Conservation (phyloP, 495 filamentous ascomycete species). For the Chaetomidium leptoderma region DNA sequence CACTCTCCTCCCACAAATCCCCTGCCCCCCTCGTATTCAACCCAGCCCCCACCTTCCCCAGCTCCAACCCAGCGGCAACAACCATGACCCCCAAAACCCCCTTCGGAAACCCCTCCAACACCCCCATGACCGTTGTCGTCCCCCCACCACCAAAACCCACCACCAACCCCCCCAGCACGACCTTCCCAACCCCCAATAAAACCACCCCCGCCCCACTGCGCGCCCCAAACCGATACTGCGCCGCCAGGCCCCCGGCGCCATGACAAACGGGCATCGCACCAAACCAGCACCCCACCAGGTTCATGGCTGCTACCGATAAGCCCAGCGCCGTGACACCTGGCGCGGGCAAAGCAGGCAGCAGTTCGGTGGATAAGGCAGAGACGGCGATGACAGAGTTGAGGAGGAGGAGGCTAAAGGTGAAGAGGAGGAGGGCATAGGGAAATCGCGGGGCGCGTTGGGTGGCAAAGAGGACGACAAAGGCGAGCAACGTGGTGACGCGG, state of each 20-base stretch:
- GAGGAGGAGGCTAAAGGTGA: conserved; percentile 59
- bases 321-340: conserved; percentile 64
- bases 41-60: conserved; percentile 76
- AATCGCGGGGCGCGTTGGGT: conserved; percentile 56
- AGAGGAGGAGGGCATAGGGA: conserved; percentile 72
- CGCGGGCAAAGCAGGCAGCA: conserved; percentile 50
- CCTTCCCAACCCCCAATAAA: conserved; percentile 70
- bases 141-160: too few species aligned
- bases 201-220: conserved; percentile 80
- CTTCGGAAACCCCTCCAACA: conserved; percentile 67
- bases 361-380: conserved; percentile 64
- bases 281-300: conserved; percentile 81
- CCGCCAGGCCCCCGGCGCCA: conserved; percentile 84
- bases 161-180: conserved; percentile 69
- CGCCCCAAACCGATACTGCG: conserved; percentile 84
- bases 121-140: conserved; percentile 52
- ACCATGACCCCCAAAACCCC: conserved; percentile 81
- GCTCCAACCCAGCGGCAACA: conserved; percentile 78
- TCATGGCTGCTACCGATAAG: conserved; percentile 75
- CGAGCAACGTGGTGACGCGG: conserved; percentile 62
- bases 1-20: conserved; percentile 48
- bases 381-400: conserved; percentile 90
- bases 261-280: conserved; percentile 96
- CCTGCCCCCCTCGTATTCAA: conserved; percentile 63
- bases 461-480: conserved; percentile 63